Conservation (phyloP, 2,329 filamentous ascomycete genomes). For the Monosporascus sp. region DNA sequence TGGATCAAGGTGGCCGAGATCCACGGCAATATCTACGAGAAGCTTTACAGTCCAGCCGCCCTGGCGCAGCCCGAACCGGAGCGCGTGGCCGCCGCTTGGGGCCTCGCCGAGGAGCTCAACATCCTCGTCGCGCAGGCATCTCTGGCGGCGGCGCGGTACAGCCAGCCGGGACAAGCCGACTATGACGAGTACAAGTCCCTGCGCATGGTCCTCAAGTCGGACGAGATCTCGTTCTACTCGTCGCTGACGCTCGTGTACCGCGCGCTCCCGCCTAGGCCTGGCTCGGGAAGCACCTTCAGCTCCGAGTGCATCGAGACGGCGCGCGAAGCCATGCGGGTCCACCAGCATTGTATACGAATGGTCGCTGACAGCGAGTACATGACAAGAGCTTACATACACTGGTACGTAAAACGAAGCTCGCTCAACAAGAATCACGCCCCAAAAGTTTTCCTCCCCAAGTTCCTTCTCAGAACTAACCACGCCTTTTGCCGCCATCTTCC, state of each 20-base stretch:
- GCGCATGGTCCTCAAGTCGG: slow-evolving; percentile 32
- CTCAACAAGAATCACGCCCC: too few species aligned
- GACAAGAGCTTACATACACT: slow-evolving; percentile 46
- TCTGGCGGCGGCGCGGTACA: slow-evolving; percentile 20
- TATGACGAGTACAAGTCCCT: too few species aligned
- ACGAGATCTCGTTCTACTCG: slow-evolving; percentile 41
- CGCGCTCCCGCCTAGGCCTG: slow-evolving; percentile 42
- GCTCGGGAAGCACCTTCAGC: slow-evolving; percentile 39
- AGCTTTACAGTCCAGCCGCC: slow-evolving; percentile 48
- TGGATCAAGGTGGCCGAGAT: slow-evolving; percentile 54
- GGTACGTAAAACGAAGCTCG: slow-evolving; percentile 33
- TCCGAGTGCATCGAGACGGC: slow-evolving; percentile 45
- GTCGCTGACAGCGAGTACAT: slow-evolving; percentile 35
- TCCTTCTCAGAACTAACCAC: too few species aligned
- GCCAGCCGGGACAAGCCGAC: too few species aligned
- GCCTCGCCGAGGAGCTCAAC: slow-evolving; percentile 33
- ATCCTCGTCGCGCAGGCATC: slow-evolving; percentile 14
- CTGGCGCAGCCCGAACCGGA: slow-evolving; percentile 34
- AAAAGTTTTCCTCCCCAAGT: too few species aligned
- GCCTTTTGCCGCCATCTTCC: too few species aligned
- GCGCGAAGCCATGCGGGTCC: slow-evolving; percentile 41
- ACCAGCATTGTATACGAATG: slow-evolving; percentile 40
- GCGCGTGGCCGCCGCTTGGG: slow-evolving; percentile 34
- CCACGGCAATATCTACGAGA: slow-evolving; percentile 54
- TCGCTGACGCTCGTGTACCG: slow-evolving; percentile 48